Evolutionary conservation across 1,139 yeast species (phyloP).

Genomic region (Candida sanyaensis): DNA sequence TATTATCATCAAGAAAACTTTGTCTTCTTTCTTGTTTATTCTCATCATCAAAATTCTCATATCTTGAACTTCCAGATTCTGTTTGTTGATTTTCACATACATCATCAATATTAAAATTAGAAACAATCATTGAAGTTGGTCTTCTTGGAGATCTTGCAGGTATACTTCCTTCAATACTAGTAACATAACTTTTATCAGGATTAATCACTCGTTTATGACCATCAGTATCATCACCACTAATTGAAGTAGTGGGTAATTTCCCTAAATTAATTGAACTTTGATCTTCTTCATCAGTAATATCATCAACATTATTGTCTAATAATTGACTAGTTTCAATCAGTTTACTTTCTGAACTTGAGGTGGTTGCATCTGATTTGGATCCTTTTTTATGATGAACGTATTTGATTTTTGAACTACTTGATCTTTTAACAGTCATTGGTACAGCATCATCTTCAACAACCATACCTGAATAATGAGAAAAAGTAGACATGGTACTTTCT

Average conservation of each 20-base stretch:
- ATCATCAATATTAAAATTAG: slow-evolving; percentile 3
- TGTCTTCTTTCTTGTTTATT: neutral
- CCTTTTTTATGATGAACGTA: slow-evolving; percentile 2
- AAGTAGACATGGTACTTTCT: slow-evolving; percentile 27
- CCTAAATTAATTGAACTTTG: slow-evolving; percentile 17
- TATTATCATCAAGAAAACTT: slow-evolving; percentile 12
- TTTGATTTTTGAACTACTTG: slow-evolving; percentile 13
- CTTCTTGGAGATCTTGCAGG: slow-evolving; percentile 47
- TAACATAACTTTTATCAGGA: slow-evolving; percentile 35
- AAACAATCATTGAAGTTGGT: slow-evolving; percentile 36
- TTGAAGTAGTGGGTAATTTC: slow-evolving; percentile 16
- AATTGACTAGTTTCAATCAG: slow-evolving; percentile 3
- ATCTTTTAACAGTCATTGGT: slow-evolving; percentile 20
- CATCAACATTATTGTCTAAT: neutral
- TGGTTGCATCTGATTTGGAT: neutral
- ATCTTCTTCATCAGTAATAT: slow-evolving; percentile 11
- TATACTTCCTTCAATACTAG: slow-evolving; percentile 39
- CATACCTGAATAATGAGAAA: slow-evolving; percentile 33
- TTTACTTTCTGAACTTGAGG: neutral
- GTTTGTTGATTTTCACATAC: neutral
- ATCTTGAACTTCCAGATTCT: neutral
- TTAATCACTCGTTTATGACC: slow-evolving; percentile 8
- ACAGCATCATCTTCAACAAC: slow-evolving; percentile 24
- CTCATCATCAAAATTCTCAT: no score
- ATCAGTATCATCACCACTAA: slow-evolving; percentile 2